Evolutionary conservation across 1,139 yeast species (phyloP).

Genomic region (Protomyces arabidopsidicola): DNA sequence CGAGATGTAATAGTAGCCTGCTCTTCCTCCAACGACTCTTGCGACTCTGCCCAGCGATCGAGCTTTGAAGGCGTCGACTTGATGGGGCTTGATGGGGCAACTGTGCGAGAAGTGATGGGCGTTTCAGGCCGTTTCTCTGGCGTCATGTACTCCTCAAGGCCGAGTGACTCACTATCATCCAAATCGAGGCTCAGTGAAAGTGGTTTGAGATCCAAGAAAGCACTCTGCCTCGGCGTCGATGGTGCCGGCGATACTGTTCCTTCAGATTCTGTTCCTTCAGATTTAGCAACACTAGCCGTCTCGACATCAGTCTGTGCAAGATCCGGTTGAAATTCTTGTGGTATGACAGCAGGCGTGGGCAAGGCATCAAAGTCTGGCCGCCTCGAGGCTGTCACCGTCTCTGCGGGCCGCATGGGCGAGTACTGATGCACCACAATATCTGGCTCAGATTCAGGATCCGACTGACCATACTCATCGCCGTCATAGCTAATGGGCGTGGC

Average conservation of each 20-base stretch:
- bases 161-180: slow-evolving; percentile 5
- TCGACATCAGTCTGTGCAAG: neutral
- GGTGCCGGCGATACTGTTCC: neutral
- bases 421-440: slow-evolving; percentile 8
- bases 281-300: neutral
- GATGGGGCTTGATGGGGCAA: slow-evolving; percentile 6
- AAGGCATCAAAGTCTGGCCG: neutral
- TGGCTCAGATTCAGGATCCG: slow-evolving; percentile 2
- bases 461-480: slow-evolving; percentile 24
- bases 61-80: slow-evolving; percentile 4
- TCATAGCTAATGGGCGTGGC: slow-evolving; percentile 20
- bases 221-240: neutral
- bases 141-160: slow-evolving; percentile 22
- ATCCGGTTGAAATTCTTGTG: neutral
- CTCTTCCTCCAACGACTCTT: slow-evolving; percentile 1
- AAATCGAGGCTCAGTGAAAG: slow-evolving; percentile 1
- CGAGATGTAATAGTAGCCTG: slow-evolving; percentile 22
- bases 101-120: slow-evolving; percentile 23
- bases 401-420: neutral
- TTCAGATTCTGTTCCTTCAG: neutral
- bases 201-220: slow-evolving; percentile 1
- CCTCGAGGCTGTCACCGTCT: neutral
- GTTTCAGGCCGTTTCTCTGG: slow-evolving; percentile 23
- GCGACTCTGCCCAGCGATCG: slow-evolving; percentile 2
- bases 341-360: neutral